Conservation (phyloP, 345 rosid genomes). For the Microthlaspi erraticum region DNA sequence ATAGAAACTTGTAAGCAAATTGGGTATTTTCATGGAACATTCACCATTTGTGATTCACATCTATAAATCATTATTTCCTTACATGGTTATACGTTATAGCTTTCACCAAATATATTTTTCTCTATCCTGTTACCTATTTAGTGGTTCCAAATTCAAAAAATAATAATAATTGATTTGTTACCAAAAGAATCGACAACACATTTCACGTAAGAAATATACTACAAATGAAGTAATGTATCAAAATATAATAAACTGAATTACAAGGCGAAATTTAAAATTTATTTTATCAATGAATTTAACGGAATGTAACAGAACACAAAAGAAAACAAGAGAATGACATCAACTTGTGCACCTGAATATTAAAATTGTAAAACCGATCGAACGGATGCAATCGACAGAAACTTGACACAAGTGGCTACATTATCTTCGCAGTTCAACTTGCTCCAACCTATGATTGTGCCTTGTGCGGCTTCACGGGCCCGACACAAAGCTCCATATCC, state of each 20-base stretch:
- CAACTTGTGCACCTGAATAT: neutral
- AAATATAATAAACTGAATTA: neutral
- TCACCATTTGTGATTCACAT: neutral
- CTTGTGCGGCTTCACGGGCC: constrained; percentile 28
- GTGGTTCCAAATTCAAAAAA: too few relatives aligned
- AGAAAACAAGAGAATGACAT: neutral
- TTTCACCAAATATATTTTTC: too few relatives aligned
- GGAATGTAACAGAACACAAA: neutral
- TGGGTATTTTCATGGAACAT: neutral
- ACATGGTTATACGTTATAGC: neutral
- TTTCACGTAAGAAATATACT: too few relatives aligned
- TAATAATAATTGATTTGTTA: too few relatives aligned
- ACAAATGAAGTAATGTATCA: neutral
- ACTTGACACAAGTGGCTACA: constrained; percentile 21
- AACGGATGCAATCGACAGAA: neutral
- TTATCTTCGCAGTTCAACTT: constrained; percentile 30
- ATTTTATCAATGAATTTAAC: neutral
- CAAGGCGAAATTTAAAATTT: neutral
- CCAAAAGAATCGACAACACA: too few relatives aligned
- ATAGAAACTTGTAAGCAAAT: neutral
- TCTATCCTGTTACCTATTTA: too few relatives aligned
- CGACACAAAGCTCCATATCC: constrained; percentile 10
- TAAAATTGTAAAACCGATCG: neutral
- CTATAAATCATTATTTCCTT: neutral
- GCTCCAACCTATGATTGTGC: constrained; percentile 21